phyloP scores from a whole-genome alignment of 2,329 filamentous ascomycete species.

The Talaromyces sp. region DNA sequence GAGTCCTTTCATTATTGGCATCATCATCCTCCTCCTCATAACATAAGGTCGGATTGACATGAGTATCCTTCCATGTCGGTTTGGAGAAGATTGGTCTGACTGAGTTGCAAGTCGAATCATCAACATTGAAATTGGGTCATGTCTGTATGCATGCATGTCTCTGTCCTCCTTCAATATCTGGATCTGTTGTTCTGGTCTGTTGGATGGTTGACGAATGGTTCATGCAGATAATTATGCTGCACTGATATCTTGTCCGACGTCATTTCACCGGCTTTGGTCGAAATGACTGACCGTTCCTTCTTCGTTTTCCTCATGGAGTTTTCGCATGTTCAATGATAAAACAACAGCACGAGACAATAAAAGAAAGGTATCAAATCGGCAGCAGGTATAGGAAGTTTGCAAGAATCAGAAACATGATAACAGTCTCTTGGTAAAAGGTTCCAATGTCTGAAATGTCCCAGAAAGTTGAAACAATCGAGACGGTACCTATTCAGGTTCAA shows the following conservation, averaged over 20 bases:
- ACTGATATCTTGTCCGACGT: not conserved
- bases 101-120: not conserved
- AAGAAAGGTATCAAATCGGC: not conserved
- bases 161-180: not conserved
- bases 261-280: not conserved
- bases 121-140: not conserved
- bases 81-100: not conserved
- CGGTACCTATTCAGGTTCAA: conserved; percentile 14
- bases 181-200: not conserved
- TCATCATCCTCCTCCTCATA: not conserved
- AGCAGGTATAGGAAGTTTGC: not conserved
- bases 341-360: not conserved
- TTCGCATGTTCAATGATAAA: conserved; percentile 1
- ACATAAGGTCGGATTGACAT: not conserved
- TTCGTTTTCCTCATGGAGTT: not conserved
- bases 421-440: not conserved
- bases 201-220: not conserved
- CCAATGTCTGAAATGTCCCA: not conserved
- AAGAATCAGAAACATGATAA: not conserved
- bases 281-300: not conserved
- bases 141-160: not conserved
- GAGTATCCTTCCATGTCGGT: not conserved
- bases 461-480: not conserved
- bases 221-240: not conserved
- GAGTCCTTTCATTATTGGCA: not conserved